A percentile compares a stretch with the other conserved stretches of the same genome.
phyloP scores from a whole-genome alignment of 768 basidiomycete species.

The Suillus clintonianus region DNA sequence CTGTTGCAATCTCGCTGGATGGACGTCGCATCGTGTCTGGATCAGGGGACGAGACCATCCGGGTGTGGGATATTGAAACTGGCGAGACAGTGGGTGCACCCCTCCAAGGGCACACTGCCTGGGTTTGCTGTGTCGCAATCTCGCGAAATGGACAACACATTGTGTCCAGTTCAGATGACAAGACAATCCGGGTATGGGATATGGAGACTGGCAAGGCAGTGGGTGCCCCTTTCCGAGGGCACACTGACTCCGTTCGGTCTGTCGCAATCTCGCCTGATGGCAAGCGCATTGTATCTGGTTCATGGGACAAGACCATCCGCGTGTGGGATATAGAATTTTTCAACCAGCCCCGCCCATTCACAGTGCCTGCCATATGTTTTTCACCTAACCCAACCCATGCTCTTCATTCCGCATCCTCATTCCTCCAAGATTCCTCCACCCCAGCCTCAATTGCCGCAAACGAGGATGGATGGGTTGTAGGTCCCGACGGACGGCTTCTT shows the following conservation, averaged over 20 bases:
- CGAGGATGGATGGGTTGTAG: not conserved
- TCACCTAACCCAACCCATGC: not conserved
- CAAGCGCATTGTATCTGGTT: conserved; percentile 1
- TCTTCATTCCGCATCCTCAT: not conserved
- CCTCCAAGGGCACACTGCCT: conserved; percentile 1
- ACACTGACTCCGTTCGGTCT: not conserved
- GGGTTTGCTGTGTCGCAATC: not conserved
- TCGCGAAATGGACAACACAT: not conserved
- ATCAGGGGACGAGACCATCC: not conserved
- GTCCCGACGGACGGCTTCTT: not conserved
- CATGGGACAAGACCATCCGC: not conserved
- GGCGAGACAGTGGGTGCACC: conserved; percentile 14
- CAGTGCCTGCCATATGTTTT: not conserved
- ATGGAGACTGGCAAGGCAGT: not conserved
- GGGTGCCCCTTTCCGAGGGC: not conserved
- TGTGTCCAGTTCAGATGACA: not conserved
- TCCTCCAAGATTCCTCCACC: not conserved
- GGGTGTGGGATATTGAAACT: conserved; percentile 17
- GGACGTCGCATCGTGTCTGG: conserved; percentile 5
- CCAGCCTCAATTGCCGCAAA: not conserved
- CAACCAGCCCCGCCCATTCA: too few relatives aligned
- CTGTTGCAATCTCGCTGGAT: not conserved
- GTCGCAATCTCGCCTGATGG: not conserved
- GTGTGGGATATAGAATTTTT: not conserved
- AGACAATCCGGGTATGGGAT: conserved; percentile 11